Conservation (phyloP, 208 protist genomes). For the Trypanosoma boissoni region DNA sequence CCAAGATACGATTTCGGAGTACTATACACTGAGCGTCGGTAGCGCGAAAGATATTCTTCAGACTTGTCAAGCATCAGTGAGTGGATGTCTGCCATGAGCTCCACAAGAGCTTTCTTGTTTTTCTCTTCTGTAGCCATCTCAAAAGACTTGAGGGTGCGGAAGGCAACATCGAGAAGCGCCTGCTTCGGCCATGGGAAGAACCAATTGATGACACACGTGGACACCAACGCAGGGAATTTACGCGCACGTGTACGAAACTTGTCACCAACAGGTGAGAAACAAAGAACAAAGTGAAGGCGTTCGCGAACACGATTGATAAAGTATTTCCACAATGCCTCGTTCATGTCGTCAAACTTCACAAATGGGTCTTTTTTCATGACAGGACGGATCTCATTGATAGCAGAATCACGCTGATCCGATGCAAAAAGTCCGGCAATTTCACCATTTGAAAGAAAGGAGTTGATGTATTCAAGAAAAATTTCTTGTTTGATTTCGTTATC, state of each 20-base stretch:
- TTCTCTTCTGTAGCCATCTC: slow-evolving; percentile 91
- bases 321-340: slow-evolving; percentile 95
- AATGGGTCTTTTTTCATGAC: slow-evolving; percentile 95
- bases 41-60: slow-evolving; percentile 91
- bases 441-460: slow-evolving; percentile 94
- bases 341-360: slow-evolving; percentile 94
- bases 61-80: slow-evolving; percentile 87
- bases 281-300: slow-evolving; percentile 97
- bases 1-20: slow-evolving; percentile 94
- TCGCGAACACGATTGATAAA: slow-evolving; percentile 96
- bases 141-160: slow-evolving; percentile 86
- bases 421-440: slow-evolving; percentile 97
- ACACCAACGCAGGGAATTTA: slow-evolving; percentile 98
- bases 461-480: slow-evolving; percentile 98
- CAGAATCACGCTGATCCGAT: slow-evolving; percentile 96
- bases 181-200: slow-evolving; percentile 98
- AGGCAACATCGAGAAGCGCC: slow-evolving; percentile 93
- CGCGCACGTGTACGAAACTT: slow-evolving; percentile 95
- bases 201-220: slow-evolving; percentile 97
- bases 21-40: slow-evolving; percentile 91
- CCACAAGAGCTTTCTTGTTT: slow-evolving; percentile 86
- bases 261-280: slow-evolving; percentile 97
- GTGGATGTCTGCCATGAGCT: slow-evolving; percentile 93
- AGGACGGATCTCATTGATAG: slow-evolving; percentile 94
- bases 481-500: slow-evolving; percentile 98